phyloP scores from a whole-genome alignment of 139 green algal species.

The Parachlorella kessleri region DNA sequence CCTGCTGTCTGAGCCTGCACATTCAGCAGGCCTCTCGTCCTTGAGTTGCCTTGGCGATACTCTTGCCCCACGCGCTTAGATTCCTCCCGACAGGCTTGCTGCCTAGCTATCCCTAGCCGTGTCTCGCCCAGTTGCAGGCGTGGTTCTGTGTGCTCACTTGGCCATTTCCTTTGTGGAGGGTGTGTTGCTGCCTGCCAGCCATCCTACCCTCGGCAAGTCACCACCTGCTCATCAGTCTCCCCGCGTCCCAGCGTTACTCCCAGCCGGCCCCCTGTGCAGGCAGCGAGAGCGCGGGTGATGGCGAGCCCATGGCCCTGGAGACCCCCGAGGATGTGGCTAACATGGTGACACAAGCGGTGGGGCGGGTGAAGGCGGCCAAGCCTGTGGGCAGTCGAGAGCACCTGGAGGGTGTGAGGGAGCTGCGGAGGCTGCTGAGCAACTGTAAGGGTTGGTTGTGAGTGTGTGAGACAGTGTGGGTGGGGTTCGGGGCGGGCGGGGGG shows the following conservation, averaged over 20 bases:
- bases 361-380: conserved; percentile 7
- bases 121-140: too few relatives aligned
- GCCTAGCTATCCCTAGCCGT: not conserved
- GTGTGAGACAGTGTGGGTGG: conserved; percentile 16
- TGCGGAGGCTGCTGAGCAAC: conserved; percentile 37
- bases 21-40: not conserved
- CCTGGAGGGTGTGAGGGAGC: conserved; percentile 18
- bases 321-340: conserved; percentile 19
- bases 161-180: too few relatives aligned
- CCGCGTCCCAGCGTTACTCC: too few relatives aligned
- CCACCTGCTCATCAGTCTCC: not conserved
- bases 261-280: not conserved
- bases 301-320: not conserved
- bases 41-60: not conserved
- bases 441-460: too few relatives aligned
- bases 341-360: conserved; percentile 16
- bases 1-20: not conserved
- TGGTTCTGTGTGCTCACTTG: too few relatives aligned
- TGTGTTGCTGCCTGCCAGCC: too few relatives aligned
- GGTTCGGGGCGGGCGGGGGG: conserved; percentile 4
- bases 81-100: not conserved
- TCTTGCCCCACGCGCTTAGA: not conserved
- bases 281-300: conserved; percentile 2
- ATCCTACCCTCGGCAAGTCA: not conserved
- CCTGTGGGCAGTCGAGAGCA: conserved; percentile 16